These are phyloP conservation scores for Boletus tylopilopsis DNA, from an alignment of 768 basidiomycete genomes.

Conservation along the genomic window DNA sequence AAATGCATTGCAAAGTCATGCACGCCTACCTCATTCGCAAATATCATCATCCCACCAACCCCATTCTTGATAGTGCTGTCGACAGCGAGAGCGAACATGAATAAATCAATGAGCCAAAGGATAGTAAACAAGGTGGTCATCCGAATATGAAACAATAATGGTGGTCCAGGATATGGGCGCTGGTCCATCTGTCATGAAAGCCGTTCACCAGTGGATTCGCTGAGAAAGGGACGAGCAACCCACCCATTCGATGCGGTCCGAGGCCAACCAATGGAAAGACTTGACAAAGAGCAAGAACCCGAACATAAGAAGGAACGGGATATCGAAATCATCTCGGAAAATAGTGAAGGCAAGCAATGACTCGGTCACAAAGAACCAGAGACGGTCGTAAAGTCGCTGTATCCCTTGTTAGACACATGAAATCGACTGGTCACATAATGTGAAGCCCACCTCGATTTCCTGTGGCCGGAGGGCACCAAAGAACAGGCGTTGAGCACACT, in stretches of 20 bases:
- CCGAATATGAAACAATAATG: constrained; percentile 79
- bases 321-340: constrained; percentile 92
- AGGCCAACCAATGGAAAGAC: constrained; percentile 96
- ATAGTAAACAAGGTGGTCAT: constrained; percentile 70
- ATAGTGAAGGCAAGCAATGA: constrained; percentile 95
- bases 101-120: constrained; percentile 70
- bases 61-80: constrained; percentile 78
- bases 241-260: constrained; percentile 96
- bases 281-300: constrained; percentile 92
- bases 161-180: constrained; percentile 80
- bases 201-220: background rate
- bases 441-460: constrained; percentile 76
- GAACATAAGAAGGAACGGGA: constrained; percentile 92
- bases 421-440: background rate
- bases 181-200: constrained; percentile 88
- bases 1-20: background rate
- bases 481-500: constrained; percentile 80
- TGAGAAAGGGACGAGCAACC: constrained; percentile 21
- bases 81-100: constrained; percentile 76
- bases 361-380: constrained; percentile 98
- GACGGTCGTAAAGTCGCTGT: constrained; percentile 90
- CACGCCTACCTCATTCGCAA: constrained; percentile 81
- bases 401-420: background rate
- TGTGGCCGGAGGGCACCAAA: constrained; percentile 84
- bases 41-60: constrained; percentile 89